A percentile compares a stretch with the other conserved stretches of the same genome.
These are phyloP conservation scores for Macrophomina pseudophaseolina DNA, from an alignment of 2,329 filamentous ascomycete genomes.

Conservation along the genomic window DNA sequence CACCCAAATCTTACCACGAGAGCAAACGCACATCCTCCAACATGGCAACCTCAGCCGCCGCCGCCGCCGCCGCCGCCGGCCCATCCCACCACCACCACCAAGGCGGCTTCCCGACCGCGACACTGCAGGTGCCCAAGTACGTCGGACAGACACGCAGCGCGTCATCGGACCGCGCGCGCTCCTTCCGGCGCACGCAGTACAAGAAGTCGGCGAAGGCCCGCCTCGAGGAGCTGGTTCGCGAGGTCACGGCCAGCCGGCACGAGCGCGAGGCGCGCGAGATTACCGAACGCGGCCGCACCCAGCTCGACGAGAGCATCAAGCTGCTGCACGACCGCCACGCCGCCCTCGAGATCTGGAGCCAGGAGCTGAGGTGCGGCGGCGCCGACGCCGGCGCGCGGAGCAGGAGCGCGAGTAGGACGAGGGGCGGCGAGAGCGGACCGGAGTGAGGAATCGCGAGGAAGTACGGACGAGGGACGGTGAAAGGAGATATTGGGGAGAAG, in stretches of 20 bases:
- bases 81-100: not conserved
- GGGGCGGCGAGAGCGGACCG: not conserved
- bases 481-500: not conserved
- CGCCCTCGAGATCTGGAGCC: constrained; percentile 17
- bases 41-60: not conserved
- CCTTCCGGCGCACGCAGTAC: constrained; percentile 23
- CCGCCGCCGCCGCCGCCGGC: not conserved
- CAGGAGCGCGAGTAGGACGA: not conserved
- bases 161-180: constrained; percentile 18
- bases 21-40: not conserved
- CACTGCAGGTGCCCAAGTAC: not conserved
- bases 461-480: too few relatives aligned
- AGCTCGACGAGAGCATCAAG: constrained; percentile 22
- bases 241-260: constrained; percentile 15
- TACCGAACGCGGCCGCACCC: not conserved
- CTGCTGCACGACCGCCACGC: constrained; percentile 21
- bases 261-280: constrained; percentile 7
- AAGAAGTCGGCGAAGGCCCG: constrained; percentile 22
- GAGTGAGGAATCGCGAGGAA: not conserved
- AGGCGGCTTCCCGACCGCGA: not conserved
- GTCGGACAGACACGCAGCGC: not conserved
- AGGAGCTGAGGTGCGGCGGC: constrained; percentile 14
- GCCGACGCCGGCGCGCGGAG: not conserved
- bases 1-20: not conserved
- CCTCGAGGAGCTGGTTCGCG: constrained; percentile 16